Conservation (phyloP, 2,329 filamentous ascomycete genomes). For the Teratosphaeria nubilosa region DNA sequence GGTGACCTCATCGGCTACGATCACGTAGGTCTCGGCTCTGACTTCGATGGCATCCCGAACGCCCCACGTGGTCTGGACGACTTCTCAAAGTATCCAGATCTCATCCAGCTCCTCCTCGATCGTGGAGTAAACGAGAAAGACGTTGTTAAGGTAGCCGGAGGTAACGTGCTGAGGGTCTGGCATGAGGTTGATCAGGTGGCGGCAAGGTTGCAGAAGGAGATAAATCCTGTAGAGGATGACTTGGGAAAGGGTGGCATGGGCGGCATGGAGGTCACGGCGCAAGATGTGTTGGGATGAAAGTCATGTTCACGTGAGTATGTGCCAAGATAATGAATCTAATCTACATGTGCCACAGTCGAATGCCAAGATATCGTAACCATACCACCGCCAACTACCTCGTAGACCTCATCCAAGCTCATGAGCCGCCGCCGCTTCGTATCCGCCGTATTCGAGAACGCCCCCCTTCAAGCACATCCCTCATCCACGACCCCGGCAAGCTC, state of each 20-base stretch:
- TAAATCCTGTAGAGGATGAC: slow-evolving; percentile 34
- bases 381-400: background rate
- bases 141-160: slow-evolving; percentile 63
- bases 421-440: background rate
- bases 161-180: slow-evolving; percentile 80
- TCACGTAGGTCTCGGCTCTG: slow-evolving; percentile 77
- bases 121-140: slow-evolving; percentile 66
- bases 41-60: slow-evolving; percentile 68
- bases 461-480: background rate
- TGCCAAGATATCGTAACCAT: background rate
- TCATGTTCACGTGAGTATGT: background rate
- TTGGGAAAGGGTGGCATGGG: slow-evolving; percentile 16
- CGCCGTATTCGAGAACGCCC: background rate
- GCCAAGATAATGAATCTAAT: background rate
- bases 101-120: slow-evolving; percentile 64
- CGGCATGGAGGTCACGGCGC: background rate
- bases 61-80: slow-evolving; percentile 71
- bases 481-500: background rate
- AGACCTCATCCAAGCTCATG: background rate
- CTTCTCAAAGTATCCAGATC: slow-evolving; percentile 69
- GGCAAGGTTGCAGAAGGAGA: slow-evolving; percentile 47
- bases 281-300: background rate
- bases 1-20: slow-evolving; percentile 75
- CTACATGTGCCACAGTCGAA: background rate
- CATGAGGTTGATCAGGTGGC: slow-evolving; percentile 65